These are phyloP conservation scores for Vigna nakashimae DNA, from an alignment of 306 rosid genomes.

Conservation along the genomic window DNA sequence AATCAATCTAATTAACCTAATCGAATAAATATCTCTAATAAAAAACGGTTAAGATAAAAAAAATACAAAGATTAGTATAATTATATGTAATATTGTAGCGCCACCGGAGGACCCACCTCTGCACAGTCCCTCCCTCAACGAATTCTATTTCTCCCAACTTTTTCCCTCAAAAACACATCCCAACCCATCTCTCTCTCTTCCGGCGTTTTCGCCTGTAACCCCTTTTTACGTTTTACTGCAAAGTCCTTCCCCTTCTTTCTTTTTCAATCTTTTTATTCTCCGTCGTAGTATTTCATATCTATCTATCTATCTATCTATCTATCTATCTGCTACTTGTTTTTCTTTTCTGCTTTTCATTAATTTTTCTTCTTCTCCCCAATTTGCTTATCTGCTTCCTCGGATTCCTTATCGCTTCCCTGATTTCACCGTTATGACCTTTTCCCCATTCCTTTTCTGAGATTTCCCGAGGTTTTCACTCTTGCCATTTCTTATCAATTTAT, in stretches of 20 bases:
- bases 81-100: neutral
- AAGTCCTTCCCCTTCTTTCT: slow-evolving; percentile 29
- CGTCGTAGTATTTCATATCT: slow-evolving; percentile 39
- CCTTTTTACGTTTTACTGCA: slow-evolving; percentile 38
- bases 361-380: slow-evolving; percentile 50
- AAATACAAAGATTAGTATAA: neutral
- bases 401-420: slow-evolving; percentile 41
- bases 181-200: slow-evolving; percentile 20
- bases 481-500: slow-evolving; percentile 39
- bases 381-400: slow-evolving; percentile 48
- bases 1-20: no score
- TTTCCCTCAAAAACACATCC: slow-evolving; percentile 19
- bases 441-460: neutral
- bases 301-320: slow-evolving; percentile 44
- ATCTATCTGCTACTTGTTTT: slow-evolving; percentile 46
- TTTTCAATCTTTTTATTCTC: slow-evolving; percentile 25
- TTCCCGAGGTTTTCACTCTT: slow-evolving; percentile 56
- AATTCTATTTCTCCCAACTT: neutral
- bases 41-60: no score
- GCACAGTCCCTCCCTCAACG: neutral
- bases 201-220: slow-evolving; percentile 48
- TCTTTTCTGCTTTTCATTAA: slow-evolving; percentile 1
- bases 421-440: slow-evolving; percentile 28
- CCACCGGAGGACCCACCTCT: slow-evolving; percentile 19
- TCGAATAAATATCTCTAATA: no score